A percentile compares a stretch with the other conserved stretches of the same genome.
phyloP scores from a whole-genome alignment of 345 rosid genomes.

The Dovyalis caffra region DNA sequence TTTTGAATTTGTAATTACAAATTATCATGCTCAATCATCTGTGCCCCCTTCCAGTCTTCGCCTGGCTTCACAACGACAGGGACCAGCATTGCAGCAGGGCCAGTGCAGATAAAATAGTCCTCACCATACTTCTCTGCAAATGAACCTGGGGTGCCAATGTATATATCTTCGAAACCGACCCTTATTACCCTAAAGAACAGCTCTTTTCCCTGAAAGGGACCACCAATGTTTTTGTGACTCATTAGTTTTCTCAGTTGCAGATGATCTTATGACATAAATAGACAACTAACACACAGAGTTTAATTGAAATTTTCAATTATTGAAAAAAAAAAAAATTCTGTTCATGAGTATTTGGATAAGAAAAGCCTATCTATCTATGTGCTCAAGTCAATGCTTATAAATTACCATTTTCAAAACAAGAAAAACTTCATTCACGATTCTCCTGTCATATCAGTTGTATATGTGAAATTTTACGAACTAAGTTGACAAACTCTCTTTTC shows the following conservation, averaged over 20 bases:
- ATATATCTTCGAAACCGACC: constrained; percentile 76
- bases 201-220: constrained; percentile 55
- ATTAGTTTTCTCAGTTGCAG: background rate
- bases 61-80: constrained; percentile 62
- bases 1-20: constrained; percentile 41
- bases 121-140: constrained; percentile 58
- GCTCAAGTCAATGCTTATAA: background rate
- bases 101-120: constrained; percentile 71
- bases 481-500: background rate
- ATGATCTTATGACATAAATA: background rate
- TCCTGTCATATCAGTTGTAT: background rate
- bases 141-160: constrained; percentile 52
- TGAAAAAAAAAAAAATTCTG: no score
- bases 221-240: background rate
- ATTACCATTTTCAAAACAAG: background rate
- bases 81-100: constrained; percentile 77
- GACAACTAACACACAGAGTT: background rate
- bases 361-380: background rate
- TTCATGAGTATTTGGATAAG: background rate
- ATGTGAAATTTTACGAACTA: background rate
- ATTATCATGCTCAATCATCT: constrained; percentile 86
- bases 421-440: background rate
- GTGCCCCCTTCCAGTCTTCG: constrained; percentile 81
- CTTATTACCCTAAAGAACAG: constrained; percentile 75
- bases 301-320: no score